Evolutionary conservation across 2,329 filamentous ascomycete species (phyloP), one percentile per base, ranked within the genome.

Genomic region (Huntiella omanensis): DNA sequence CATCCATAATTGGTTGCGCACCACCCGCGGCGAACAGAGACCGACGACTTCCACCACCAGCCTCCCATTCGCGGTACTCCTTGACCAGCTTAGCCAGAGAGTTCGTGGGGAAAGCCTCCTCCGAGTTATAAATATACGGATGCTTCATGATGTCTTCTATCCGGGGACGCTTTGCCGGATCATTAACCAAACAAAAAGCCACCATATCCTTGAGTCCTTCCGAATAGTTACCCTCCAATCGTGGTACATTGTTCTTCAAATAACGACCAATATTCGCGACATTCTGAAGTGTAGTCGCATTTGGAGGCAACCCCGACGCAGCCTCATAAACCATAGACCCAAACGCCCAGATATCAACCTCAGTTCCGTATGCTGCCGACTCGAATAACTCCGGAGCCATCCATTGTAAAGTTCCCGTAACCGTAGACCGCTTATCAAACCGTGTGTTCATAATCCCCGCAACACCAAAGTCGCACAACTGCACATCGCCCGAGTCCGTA

Each of bases 401-500:
- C 73, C 75, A 81, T 56, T 78, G 71, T 3, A 75, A 70, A 1
- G 77, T 80, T 32, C 77, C 77, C 40, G 80, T 72, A 45, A 81
- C 73, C 1, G 77, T 81, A 4, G 71, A 72, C 49, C 77, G 63
- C 59, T 80, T 80, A 42, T 73, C 69, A 35, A 69, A 62, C 51
- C 73, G 70, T n/a, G 64, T 70, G 52, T 78, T 73, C 34, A 80
- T 65, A 28, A 75, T 68, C 17, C 73, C 75, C 12, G 77, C 75
- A 44, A 80, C 73, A 50, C 77, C 77, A 56, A 80, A 81, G 55
- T 81, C 77, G 54, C 76, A 78, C 32, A 81, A 62, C 55, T 80
- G 76, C 4, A 80, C 71, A 22, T 67, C 65, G 10, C 77, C 77
- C 49, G 71, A 66, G 57, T 80, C 75, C 2, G 70, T 72, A 48